Base-by-base conservation (phyloP, 2,329 filamentous ascomycete genomes). In the Keithomyces neogunnii region DNA sequence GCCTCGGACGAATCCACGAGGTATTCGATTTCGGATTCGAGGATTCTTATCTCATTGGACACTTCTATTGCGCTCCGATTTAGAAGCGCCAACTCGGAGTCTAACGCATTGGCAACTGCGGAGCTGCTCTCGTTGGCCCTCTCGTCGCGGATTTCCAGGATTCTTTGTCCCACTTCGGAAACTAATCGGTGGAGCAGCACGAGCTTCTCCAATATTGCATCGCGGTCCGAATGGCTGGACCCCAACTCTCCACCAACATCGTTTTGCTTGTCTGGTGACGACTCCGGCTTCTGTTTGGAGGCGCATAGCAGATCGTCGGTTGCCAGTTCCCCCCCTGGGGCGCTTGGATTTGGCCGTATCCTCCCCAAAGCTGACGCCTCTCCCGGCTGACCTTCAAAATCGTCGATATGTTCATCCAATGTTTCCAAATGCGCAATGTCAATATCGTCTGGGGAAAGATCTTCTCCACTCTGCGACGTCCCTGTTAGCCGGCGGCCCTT, bases 371-470 rank as follows among this genome's bases (percentile, higher is more conserved):
- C 1, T 26, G 40, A 30, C 10, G 3, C 3, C 5, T 51, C 45
- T 33, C 10, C 32, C 6, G 31, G n/a, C 19, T 60, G 58, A 11
- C 59, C 60, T 39, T 64, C 60, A 3, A 45, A 54, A 26, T 62
- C 63, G 3, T 62, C 60, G 5, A 59, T 54, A 5, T 57, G 51
- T 42, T 66, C 63, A 11, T 62, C 61, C 31, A 58, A 48, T 4
- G 45, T 56, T 35, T 65, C 64, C 19, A 64, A 29, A 43, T 70
- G 69, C 53, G 73, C 71, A 29, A 80, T 70, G 45, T 77, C 67
- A 47, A 80, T 77, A 51, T 80, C 75, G 2, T 78, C 76, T 0
- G 73, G 73, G 4, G 57, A 62, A 3, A 63, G 47, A 10, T 69
- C 69, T 4, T n/a, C 29, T 30, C 31, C 47, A 36, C 3, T 44